These are phyloP conservation scores for Yamagishiella unicocca DNA, from an alignment of 139 green algal genomes.

Conservation along the genomic window DNA sequence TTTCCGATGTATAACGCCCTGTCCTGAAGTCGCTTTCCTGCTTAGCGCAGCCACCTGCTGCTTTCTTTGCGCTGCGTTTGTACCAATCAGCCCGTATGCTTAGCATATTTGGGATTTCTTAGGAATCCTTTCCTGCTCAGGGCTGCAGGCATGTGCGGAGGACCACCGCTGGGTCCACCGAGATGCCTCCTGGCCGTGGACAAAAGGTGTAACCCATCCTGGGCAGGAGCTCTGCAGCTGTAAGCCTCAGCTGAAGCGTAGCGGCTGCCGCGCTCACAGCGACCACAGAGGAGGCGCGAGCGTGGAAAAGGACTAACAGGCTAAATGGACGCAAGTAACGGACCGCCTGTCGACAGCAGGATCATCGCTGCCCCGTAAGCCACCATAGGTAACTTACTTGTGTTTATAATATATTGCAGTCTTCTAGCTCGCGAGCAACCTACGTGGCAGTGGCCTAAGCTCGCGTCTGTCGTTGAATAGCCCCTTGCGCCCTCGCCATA, in stretches of 20 bases:
- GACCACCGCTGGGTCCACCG: neutral
- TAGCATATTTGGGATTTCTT: neutral
- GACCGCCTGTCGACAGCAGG: conserved; percentile 13
- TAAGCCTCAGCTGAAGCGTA: neutral
- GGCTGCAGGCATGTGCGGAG: neutral
- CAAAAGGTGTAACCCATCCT: neutral
- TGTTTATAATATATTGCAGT: neutral
- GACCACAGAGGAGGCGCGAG: neutral
- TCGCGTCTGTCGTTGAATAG: neutral
- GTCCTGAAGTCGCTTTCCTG: too few relatives aligned
- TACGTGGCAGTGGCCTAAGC: too few relatives aligned
- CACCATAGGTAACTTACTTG: neutral
- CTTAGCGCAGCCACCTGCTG: neutral
- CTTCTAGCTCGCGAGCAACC: neutral
- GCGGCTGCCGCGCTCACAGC: neutral
- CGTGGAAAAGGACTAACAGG: neutral
- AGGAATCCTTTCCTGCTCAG: neutral
- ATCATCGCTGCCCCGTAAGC: conserved; percentile 14
- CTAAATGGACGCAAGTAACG: conserved; percentile 22
- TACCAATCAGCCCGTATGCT: neutral
- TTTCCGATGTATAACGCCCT: neutral
- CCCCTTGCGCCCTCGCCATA: neutral
- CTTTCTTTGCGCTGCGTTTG: neutral
- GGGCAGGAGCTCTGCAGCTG: neutral
- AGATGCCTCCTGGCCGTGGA: neutral